Evolutionary conservation across 805 yeast genomes (phyloP), one percentile per base, ranked within the genome.

Genomic region (Naumovozyma castellii): DNA sequence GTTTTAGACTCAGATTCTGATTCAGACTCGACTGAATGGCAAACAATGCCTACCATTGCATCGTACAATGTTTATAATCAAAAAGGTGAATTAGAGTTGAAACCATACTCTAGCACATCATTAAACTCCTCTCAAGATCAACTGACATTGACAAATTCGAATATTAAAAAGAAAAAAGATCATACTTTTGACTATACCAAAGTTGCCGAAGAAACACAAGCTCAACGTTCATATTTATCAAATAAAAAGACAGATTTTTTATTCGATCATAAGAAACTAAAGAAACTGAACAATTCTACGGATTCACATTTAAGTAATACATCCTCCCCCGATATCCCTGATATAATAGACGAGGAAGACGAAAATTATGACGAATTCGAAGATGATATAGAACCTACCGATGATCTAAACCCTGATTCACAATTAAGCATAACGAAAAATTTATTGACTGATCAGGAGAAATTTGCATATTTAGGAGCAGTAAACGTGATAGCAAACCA

Each of bases 391-490:
- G 56, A 50, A 19, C 53, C 54, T 2, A 48, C 49, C 22, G 50
- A 51, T 16, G 72, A 70, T 17, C 48, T 65, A 12, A 66, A 60
- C 16, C 53, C 62, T 6, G 58, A 56, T 16, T 47, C 51, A 37
- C 94, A 88, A 41, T 65, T 92, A 46, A 75, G 76, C 39, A 73
- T 90, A 1, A 92, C 97, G 4, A 85, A 80, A 56, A 74, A 77
- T 18, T 74, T 92, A 75, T 69, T 92, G 13, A 70, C 78, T 5
- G 97, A 86, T 14, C 68, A 81, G 13, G 96, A 92, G 58, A 80
- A 84, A 52, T 80, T 88, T 45, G 97, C 97, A 2, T 92, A 92
- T 55, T 83, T 84, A 5, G 97, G 96, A 0, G 69, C 90, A 8
- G 78, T 82, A 6, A 81, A 84, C 49, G 71, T 92, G 28, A 70